Evolutionary conservation across 2,329 filamentous ascomycete genomes (phyloP).

Genomic region (Paecilomyces sp.): DNA sequence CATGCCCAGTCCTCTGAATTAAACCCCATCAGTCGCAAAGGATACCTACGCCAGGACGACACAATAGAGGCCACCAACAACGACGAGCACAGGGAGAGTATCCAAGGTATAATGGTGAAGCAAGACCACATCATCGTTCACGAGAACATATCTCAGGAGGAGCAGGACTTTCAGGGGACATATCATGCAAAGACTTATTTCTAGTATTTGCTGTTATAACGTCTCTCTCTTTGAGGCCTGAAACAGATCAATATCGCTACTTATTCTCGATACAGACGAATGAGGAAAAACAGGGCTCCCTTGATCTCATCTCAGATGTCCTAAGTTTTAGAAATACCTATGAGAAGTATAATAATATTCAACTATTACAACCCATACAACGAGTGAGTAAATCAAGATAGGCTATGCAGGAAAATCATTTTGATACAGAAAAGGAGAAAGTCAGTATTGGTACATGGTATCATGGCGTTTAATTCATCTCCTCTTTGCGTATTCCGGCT

Average conservation of each 20-base stretch:
- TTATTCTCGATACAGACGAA: no score
- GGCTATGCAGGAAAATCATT: not conserved
- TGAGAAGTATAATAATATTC: not conserved
- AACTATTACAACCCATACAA: not conserved
- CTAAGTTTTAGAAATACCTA: not conserved
- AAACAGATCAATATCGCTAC: no score
- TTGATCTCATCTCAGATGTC: no score
- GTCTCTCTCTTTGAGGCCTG: no score
- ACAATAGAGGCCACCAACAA: not conserved
- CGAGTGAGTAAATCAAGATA: not conserved
- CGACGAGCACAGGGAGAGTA: not conserved
- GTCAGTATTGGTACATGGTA: not conserved
- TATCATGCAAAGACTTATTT: not conserved
- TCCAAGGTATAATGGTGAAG: not conserved
- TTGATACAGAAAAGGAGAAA: not conserved
- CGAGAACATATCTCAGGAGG: not conserved
- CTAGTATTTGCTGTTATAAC: not conserved
- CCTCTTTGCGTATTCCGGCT: conserved; percentile 44
- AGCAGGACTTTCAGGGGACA: not conserved
- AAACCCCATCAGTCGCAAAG: not conserved
- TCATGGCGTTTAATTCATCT: conserved; percentile 1
- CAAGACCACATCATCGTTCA: not conserved
- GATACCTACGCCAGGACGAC: not conserved
- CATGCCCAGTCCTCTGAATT: not conserved
- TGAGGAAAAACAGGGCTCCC: no score